Evolutionary conservation across 1,139 yeast species (phyloP).

Genomic region (Candida sojae): DNA sequence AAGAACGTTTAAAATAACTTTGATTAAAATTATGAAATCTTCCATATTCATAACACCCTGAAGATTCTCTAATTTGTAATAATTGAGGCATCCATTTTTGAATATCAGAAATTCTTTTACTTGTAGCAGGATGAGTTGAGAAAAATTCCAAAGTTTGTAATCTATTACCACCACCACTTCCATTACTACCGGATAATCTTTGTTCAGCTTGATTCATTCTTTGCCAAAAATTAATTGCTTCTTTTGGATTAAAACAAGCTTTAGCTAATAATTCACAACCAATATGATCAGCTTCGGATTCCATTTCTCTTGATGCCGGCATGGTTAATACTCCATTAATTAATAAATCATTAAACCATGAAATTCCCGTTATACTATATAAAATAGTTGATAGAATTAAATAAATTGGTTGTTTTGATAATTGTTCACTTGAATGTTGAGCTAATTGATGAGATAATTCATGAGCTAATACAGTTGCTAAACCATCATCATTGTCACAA

Average conservation of each 20-base stretch:
- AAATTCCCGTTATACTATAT: slow-evolving; percentile 34
- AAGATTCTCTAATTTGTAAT: slow-evolving; percentile 36
- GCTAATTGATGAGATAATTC: slow-evolving; percentile 95
- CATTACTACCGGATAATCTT: slow-evolving; percentile 14
- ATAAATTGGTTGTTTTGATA: slow-evolving; percentile 66
- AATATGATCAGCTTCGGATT: slow-evolving; percentile 91
- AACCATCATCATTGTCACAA: slow-evolving; percentile 80
- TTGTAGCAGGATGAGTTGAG: slow-evolving; percentile 90
- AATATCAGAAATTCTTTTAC: slow-evolving; percentile 69
- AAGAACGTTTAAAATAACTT: slow-evolving; percentile 19
- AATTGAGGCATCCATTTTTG: slow-evolving; percentile 75
- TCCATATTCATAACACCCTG: slow-evolving; percentile 29
- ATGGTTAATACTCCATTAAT: slow-evolving; percentile 62
- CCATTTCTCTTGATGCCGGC: slow-evolving; percentile 93
- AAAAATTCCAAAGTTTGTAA: slow-evolving; percentile 47
- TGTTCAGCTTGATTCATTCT: slow-evolving; percentile 71
- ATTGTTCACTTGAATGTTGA: slow-evolving; percentile 83
- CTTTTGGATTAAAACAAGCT: slow-evolving; percentile 80
- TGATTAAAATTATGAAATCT: slow-evolving; percentile 19
- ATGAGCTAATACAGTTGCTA: slow-evolving; percentile 91
- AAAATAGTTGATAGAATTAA: slow-evolving; percentile 51
- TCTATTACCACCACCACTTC: slow-evolving; percentile 9
- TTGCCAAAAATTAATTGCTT: slow-evolving; percentile 77
- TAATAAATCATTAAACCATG: slow-evolving; percentile 52
- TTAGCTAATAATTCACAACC: slow-evolving; percentile 90